phyloP scores from a whole-genome alignment of 495 filamentous ascomycete species.

The Lophiostoma macrostomum region DNA sequence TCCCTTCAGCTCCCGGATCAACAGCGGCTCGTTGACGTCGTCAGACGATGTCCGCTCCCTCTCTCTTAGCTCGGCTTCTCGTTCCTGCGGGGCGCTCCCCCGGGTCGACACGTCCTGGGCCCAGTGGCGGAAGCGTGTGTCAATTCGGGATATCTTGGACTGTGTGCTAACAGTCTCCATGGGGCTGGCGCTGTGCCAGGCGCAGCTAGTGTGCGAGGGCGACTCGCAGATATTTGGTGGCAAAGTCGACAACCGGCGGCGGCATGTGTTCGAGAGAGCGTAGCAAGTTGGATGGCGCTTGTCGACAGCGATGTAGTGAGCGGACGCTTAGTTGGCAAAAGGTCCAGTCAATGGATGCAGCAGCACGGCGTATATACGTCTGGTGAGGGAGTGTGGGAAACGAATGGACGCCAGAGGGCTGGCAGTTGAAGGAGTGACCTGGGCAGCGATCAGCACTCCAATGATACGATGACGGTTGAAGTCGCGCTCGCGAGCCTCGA shows the following conservation, averaged over 20 bases:
- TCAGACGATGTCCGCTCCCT: conserved; percentile 6
- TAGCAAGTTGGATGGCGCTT: conserved; percentile 5
- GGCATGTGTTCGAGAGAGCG: conserved; percentile 24
- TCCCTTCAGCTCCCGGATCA: conserved; percentile 23
- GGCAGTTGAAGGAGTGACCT: conserved; percentile 28
- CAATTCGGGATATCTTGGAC: conserved; percentile 27
- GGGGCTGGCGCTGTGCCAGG: not conserved
- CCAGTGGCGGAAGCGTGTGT: conserved; percentile 21
- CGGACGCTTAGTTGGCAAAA: conserved; percentile 16
- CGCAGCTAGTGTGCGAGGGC: conserved; percentile 9
- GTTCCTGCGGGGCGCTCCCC: not conserved
- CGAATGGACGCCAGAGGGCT: conserved; percentile 31
- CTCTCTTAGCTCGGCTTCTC: conserved; percentile 3
- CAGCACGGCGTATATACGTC: not conserved
- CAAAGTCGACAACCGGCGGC: conserved; percentile 6
- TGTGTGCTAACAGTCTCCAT: conserved; percentile 21
- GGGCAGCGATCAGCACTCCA: conserved; percentile 25
- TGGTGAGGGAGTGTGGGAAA: conserved; percentile 24
- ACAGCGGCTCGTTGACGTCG: conserved; percentile 19
- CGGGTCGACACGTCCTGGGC: conserved; percentile 1
- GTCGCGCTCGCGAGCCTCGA: not conserved
- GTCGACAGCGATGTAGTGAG: conserved; percentile 24
- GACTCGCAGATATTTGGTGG: conserved; percentile 17
- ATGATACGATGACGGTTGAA: conserved; percentile 18
- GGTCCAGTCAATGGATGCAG: conserved; percentile 34